Base-by-base conservation (phyloP, 345 rosid genomes). In the Eucalyptus caleyi region DNA sequence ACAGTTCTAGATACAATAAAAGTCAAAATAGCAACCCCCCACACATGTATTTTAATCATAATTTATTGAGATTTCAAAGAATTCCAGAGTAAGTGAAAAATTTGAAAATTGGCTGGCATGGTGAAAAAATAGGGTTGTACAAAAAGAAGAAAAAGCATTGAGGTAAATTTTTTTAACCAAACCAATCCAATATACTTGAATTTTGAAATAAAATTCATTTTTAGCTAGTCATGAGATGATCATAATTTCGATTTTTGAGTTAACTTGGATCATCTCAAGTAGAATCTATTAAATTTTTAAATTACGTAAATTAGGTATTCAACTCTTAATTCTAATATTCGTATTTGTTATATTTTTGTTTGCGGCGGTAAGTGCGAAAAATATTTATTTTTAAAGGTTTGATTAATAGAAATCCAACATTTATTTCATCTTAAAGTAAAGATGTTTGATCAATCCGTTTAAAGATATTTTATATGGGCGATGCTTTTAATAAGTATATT, bases 251-350 rank as follows among this genome's bases (percentile, higher is more conserved):
- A 10, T 56, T 24, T 24, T 56, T 24, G 30, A 56, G 62, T 26
- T 56, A 4, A 24, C 1, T 56, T 10, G 62, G 62, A 56, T 56
- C 3, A 56, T 56, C 62, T 56, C 0, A 3, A 56, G 3, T 3
- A 24, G 0, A 56, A 56, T 13, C 13, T 0, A 56, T 56, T 23
- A 56, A 56, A 56, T 3, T 24, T 56, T 56, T 24, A 10, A 56
- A 24, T 56, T 56, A 10, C 6, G 3, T 56, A 56, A 56, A 56
- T 56, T 56, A 56, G 30, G 30, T 56, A 56, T 56, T 56, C 13
- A 0, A 56, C 62, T 56, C 13, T 10, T 56, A 24, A 56, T 56
- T 56, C 6, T 56, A 0, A 24, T 0, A 56, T 0, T 56, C 0
- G 6, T 56, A 56, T 56, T 56, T 3, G 1, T 56, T 24, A 56